Percentiles rank a stretch among this genome's conserved stretches.
Evolutionary conservation across 441 rosid genomes (phyloP).

Genomic region (Melastoma candidum): DNA sequence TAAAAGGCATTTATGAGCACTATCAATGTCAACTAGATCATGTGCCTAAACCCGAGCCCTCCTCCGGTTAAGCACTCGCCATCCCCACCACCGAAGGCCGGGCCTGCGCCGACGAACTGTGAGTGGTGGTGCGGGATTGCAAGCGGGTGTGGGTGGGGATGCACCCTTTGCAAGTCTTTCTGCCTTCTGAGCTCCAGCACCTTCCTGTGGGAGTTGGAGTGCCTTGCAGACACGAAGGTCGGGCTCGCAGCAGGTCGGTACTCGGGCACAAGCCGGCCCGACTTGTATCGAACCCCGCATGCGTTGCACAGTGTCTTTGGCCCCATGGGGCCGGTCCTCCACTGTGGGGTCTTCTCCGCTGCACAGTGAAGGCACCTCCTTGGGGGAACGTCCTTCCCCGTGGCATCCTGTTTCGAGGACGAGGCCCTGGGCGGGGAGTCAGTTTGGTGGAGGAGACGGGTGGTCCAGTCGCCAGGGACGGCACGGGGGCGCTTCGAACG

Average conservation of each 20-base stretch:
- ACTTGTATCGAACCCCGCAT: constrained; percentile 13
- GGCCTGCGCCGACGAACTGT: too few species aligned
- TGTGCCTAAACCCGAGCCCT: too few species aligned
- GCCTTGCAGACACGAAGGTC: constrained; percentile 11
- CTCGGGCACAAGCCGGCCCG: constrained; percentile 13
- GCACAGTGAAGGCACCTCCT: constrained; percentile 14
- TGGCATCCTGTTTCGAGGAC: background rate
- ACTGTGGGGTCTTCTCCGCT: constrained; percentile 12
- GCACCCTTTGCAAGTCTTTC: constrained; percentile 10
- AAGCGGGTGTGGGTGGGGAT: too few species aligned
- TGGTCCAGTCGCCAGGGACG: constrained; percentile 12
- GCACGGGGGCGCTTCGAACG: constrained; percentile 10
- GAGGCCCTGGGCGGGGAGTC: background rate
- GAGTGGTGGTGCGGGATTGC: too few species aligned
- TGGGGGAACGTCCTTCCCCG: background rate
- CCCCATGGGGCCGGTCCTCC: constrained; percentile 13
- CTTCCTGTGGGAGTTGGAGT: constrained; percentile 11
- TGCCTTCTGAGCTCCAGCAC: constrained; percentile 12
- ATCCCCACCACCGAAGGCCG: too few species aligned
- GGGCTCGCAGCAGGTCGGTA: constrained; percentile 13
- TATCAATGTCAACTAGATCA: too few species aligned
- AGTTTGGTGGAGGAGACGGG: constrained; percentile 10
- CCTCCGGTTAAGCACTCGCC: too few species aligned
- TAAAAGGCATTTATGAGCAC: too few species aligned
- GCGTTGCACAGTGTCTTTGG: constrained; percentile 13